A percentile compares a stretch with the other conserved stretches of the same genome.
These are phyloP conservation scores for Talaromyces stipitatus DNA, from an alignment of 495 filamentous ascomycete genomes.

Conservation along the genomic window DNA sequence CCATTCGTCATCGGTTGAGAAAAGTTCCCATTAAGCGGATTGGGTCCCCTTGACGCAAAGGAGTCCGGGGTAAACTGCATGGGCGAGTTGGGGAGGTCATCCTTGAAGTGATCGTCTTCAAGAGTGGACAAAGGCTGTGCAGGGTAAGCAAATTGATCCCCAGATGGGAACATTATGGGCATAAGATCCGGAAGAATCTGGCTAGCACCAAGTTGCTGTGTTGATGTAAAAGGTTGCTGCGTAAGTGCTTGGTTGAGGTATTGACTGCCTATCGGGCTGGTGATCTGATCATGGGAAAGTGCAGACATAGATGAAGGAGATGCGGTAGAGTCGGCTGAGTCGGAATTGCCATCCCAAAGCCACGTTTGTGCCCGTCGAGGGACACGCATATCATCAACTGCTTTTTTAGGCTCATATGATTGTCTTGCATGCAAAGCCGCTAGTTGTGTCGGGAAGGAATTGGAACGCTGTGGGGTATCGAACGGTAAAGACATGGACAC, in stretches of 20 bases:
- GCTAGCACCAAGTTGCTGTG: conserved; percentile 28
- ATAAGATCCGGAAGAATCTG: conserved; percentile 61
- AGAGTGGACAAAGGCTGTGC: conserved; percentile 69
- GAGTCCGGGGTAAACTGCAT: conserved; percentile 1
- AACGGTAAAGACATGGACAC: conserved; percentile 21
- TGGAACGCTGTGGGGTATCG: conserved; percentile 33
- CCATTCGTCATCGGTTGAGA: background rate
- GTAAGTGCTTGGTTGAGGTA: conserved; percentile 23
- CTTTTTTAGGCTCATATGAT: conserved; percentile 15
- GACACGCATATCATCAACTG: conserved; percentile 20
- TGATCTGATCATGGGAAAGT: background rate
- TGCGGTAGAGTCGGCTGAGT: background rate
- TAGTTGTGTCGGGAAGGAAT: conserved; percentile 39
- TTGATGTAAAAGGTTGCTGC: conserved; percentile 21
- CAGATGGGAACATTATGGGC: conserved; percentile 87
- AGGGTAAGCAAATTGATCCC: conserved; percentile 85
- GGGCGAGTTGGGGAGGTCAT: conserved; percentile 1
- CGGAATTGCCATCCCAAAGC: background rate
- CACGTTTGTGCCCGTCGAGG: conserved; percentile 3
- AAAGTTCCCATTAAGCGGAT: background rate
- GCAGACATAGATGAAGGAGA: background rate
- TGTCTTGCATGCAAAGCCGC: conserved; percentile 14
- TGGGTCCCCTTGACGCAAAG: background rate
- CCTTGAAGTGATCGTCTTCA: conserved; percentile 42
- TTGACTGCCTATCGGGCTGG: conserved; percentile 4